Evolutionary conservation across 75 land plant species (phyloP).

Genomic region (Picea sitchensis): DNA sequence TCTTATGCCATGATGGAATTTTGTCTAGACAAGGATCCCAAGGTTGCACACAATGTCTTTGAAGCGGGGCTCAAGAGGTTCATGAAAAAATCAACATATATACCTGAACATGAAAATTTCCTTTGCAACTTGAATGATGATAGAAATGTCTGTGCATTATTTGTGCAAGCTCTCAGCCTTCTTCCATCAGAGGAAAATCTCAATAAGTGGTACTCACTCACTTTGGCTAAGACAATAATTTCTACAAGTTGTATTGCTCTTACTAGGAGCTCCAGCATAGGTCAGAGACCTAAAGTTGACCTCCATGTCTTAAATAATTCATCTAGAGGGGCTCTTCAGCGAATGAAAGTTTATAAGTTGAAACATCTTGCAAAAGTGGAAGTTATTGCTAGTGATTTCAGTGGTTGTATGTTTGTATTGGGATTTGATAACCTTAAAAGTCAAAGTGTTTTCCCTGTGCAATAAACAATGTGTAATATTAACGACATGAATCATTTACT

Average conservation of each 20-base stretch:
- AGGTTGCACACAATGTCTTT: slow-evolving; percentile 96
- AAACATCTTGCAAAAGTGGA: no score
- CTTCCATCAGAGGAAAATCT: slow-evolving; percentile 69
- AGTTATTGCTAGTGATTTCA: no score
- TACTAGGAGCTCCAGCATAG: no score
- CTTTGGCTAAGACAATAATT: no score
- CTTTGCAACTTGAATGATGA: slow-evolving; percentile 95
- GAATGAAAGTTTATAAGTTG: no score
- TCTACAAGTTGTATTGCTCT: no score
- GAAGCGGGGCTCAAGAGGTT: slow-evolving; percentile 92
- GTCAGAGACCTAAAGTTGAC: no score
- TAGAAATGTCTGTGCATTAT: slow-evolving; percentile 92
- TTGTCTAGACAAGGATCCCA: slow-evolving; percentile 91
- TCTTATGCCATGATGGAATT: slow-evolving; percentile 94
- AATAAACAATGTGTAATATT: slow-evolving; percentile 94
- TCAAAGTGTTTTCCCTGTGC: slow-evolving; percentile 93
- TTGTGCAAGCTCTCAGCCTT: slow-evolving; percentile 86
- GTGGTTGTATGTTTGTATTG: no score
- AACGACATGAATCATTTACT: slow-evolving; percentile 96
- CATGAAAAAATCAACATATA: slow-evolving; percentile 84
- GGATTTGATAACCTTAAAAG: slow-evolving; percentile 89
- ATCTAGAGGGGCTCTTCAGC: no score
- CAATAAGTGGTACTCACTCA: no score
- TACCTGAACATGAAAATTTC: slow-evolving; percentile 95
- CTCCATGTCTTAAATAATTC: no score